Base-by-base conservation (phyloP, 352 stramenopile genomes). In the Phytopythium montanum region DNA sequence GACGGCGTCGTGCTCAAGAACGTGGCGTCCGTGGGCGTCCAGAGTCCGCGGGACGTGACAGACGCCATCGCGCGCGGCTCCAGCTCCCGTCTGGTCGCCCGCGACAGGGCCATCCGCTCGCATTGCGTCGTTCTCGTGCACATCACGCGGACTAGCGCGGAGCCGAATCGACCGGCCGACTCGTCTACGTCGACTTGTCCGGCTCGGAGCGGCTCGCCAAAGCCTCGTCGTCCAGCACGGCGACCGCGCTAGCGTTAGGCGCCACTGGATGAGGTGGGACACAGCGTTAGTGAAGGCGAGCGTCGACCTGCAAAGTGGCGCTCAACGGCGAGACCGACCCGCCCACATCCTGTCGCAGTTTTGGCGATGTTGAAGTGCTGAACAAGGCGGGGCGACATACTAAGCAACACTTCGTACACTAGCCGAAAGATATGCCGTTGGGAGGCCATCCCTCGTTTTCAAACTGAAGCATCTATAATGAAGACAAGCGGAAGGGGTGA, bases 141-240 rank as follows among this genome's bases (percentile, higher is more conserved):
- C 31, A 72, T 93, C 60, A 59, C 60, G 26, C 79, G 81, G 12
- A 75, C 61, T 19, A 88, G 74, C 48, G 73, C 52, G 74, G 78
- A 19, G 72, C 80, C 5, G 51, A 57, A 16, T 64, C 79, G 38
- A 52, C 42, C 5, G 83, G 83, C 2, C 68, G 83, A 13, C 69
- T 93, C 39, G 81, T 75, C 29, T 60, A 92, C n/a, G 79, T 93
- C 26, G 85, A 95, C 59, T 68, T 95, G 29, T 83, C 85, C 9
- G 85, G 85, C 2, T 95, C 85, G 4, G 85, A 95, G 65, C 68
- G 82, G 10, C 64, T 93, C 1, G 60, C 74, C 5, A 85, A 82
- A 56, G 76, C 79, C 0, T 54, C 61, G 12, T 21, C 48, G 14
- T 39, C 26, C 21, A 16, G 21, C 5, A 3, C 28, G 29, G 4